Evolutionary conservation across 176 grass and related monocot species (phyloP).

Genomic region (Aegilops tauschii): DNA sequence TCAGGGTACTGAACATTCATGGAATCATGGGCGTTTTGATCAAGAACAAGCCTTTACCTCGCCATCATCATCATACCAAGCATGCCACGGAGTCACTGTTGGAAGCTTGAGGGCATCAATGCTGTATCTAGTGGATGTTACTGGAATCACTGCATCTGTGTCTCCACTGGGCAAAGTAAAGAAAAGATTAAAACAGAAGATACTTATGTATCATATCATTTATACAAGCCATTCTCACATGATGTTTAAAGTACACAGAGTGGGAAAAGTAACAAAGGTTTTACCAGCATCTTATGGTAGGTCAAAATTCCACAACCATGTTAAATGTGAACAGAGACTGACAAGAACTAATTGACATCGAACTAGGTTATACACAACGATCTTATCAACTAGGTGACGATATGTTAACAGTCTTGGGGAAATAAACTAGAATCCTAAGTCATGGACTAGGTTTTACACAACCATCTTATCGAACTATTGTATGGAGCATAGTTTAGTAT

Average conservation of each 20-base stretch:
- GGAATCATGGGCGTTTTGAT: neutral
- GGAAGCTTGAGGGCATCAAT: constrained; percentile 84
- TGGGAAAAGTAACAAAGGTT: neutral
- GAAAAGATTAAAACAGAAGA: neutral
- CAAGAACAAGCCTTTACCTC: constrained; percentile 56
- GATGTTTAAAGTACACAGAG: constrained; percentile 7
- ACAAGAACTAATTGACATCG: neutral
- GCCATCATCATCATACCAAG: constrained; percentile 88
- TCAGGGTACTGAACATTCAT: constrained; percentile 12
- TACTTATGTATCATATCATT: neutral
- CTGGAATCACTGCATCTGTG: constrained; percentile 86
- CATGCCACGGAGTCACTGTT: constrained; percentile 73
- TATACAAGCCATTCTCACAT: neutral
- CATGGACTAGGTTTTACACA: no score
- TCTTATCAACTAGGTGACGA: neutral
- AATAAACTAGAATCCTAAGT: constrained; percentile 2
- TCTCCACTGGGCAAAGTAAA: constrained; percentile 70
- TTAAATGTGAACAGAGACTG: neutral
- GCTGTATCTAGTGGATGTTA: constrained; percentile 88
- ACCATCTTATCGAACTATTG: neutral
- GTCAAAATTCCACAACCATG: neutral
- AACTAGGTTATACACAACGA: neutral
- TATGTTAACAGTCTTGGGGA: neutral
- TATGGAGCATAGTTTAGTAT: constrained; percentile 1
- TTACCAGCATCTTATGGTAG: neutral